phyloP scores from a whole-genome alignment of 1,139 yeast genomes.

The Komagataea norvegica region DNA sequence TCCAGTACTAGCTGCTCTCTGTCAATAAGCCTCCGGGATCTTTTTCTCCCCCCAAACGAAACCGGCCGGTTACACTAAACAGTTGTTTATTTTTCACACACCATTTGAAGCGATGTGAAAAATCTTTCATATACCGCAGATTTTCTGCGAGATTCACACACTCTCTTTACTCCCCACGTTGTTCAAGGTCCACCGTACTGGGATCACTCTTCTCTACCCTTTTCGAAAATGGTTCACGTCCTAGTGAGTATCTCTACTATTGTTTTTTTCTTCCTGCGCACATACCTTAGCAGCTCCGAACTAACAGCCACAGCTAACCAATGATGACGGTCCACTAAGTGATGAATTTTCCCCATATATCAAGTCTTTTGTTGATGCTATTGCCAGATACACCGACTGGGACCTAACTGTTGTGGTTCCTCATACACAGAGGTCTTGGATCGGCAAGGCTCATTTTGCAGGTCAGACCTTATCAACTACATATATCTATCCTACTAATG shows the following conservation, averaged over 20 bases:
- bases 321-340: conserved; percentile 8
- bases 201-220: neutral
- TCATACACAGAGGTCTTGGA: conserved; percentile 83
- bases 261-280: too few species aligned
- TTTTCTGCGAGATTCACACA: too few species aligned
- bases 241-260: conserved; percentile 10
- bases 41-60: too few species aligned
- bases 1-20: too few species aligned
- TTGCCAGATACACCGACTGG: conserved; percentile 69
- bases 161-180: too few species aligned
- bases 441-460: conserved; percentile 94
- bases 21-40: too few species aligned
- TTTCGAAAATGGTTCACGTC: conserved; percentile 23
- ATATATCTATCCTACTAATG: conserved; percentile 52
- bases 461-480: conserved; percentile 69
- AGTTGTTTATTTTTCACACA: too few species aligned
- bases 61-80: too few species aligned
- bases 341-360: conserved; percentile 81
- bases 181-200: too few species aligned
- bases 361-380: conserved; percentile 71
- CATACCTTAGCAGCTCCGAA: too few species aligned
- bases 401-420: conserved; percentile 82
- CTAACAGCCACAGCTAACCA: conserved; percentile 5
- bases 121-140: too few species aligned
- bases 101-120: too few species aligned